phyloP scores from a whole-genome alignment of 768 basidiomycete genomes.

The Suillus paluster region DNA sequence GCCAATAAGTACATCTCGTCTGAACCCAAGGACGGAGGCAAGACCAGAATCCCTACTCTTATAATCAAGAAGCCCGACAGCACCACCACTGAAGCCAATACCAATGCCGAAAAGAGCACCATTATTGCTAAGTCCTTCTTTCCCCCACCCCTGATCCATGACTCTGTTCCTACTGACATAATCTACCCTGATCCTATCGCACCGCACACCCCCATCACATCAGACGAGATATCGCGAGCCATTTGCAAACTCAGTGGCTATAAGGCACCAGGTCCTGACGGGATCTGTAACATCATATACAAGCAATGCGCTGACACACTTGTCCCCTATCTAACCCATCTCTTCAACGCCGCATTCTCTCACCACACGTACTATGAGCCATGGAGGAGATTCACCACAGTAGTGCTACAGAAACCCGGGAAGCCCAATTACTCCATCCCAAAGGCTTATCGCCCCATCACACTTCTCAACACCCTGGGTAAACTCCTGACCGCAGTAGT shows the following conservation, averaged over 20 bases:
- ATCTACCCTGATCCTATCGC: slow-evolving; percentile 11
- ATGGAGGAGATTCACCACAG: slow-evolving; percentile 31
- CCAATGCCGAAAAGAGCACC: slow-evolving; percentile 26
- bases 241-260: slow-evolving; percentile 17
- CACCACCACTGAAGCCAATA: neutral
- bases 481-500: slow-evolving; percentile 34
- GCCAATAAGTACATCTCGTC: slow-evolving; percentile 10
- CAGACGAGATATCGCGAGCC: slow-evolving; percentile 8
- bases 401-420: slow-evolving; percentile 41
- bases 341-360: slow-evolving; percentile 18
- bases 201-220: slow-evolving; percentile 10
- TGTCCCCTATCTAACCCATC: slow-evolving; percentile 6
- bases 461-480: slow-evolving; percentile 34
- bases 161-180: neutral
- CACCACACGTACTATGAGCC: slow-evolving; percentile 13
- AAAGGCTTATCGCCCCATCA: slow-evolving; percentile 43
- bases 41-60: neutral
- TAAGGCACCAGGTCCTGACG: slow-evolving; percentile 30
- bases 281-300: slow-evolving; percentile 26
- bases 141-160: slow-evolving; percentile 9
- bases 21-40: neutral
- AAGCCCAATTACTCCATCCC: slow-evolving; percentile 37
- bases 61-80: neutral
- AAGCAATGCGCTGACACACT: slow-evolving; percentile 17
- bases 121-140: slow-evolving; percentile 29